Evolutionary conservation across 2,329 filamentous ascomycete genomes (phyloP).

Genomic region (Fusarium setosum): DNA sequence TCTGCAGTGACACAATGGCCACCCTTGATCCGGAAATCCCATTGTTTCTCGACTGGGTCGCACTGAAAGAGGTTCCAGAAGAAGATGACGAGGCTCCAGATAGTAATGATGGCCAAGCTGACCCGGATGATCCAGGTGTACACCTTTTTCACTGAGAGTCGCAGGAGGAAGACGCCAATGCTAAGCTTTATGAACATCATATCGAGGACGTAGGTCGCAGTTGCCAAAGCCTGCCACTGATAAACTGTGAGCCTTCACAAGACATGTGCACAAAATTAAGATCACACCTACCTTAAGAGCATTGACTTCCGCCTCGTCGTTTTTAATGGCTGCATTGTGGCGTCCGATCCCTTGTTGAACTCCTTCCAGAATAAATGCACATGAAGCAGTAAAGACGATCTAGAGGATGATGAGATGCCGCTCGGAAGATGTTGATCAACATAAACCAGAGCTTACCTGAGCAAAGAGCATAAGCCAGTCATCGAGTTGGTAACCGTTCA

Average conservation of each 20-base stretch:
- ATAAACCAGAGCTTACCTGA: constrained; percentile 50
- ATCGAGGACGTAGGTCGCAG: constrained; percentile 61
- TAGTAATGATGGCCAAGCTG: constrained; percentile 57
- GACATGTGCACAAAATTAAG: background rate
- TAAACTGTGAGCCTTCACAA: constrained; percentile 17
- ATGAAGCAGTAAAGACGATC: constrained; percentile 60
- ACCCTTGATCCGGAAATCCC: constrained; percentile 61
- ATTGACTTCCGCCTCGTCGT: constrained; percentile 53
- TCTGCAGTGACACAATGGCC: constrained; percentile 57
- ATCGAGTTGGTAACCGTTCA: constrained; percentile 59
- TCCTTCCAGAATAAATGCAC: constrained; percentile 58
- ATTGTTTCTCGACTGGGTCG: constrained; percentile 61
- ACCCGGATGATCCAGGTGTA: constrained; percentile 61
- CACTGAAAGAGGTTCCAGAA: constrained; percentile 66
- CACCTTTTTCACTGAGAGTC: constrained; percentile 56
- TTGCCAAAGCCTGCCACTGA: constrained; percentile 63
- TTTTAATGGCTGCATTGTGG: constrained; percentile 58
- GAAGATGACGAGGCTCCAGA: constrained; percentile 61
- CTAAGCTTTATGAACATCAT: constrained; percentile 70
- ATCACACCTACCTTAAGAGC: constrained; percentile 56
- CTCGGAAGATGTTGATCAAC: background rate
- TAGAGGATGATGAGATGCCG: constrained; percentile 34
- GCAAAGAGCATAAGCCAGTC: constrained; percentile 65
- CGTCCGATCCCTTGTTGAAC: constrained; percentile 57
- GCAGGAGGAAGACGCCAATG: constrained; percentile 64